Evolutionary conservation across 441 rosid genomes (phyloP), one percentile per base, ranked within the genome.

Genomic region (Dalechampia spathulata): DNA sequence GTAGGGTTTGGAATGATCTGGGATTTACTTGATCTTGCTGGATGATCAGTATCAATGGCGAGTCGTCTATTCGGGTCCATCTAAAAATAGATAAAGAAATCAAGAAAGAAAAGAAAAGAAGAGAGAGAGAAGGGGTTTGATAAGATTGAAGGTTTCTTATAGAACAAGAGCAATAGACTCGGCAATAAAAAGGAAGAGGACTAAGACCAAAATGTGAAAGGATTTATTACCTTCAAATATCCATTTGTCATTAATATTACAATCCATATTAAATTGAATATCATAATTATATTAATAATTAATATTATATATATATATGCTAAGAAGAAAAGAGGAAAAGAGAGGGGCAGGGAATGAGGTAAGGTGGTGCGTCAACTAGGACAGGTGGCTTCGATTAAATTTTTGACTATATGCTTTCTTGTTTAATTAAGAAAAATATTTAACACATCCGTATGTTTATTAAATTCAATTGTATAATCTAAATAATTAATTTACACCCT

Each of bases 341-440:
- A 30, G 34, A 30, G 34, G 8, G 8, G 7, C 60, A 36, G 5
- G 17, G 15, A 5, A 23, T 66, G 72, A 70, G 60, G 75, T 74
- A 60, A 74, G 75, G 57, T 60, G 39, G 57, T 70, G 75, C 75
- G 75, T 74, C 78, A 66, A 74, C 12, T 38, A 6, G 38, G 56
- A 74, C 78, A 63, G 41, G 56, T 70, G 75, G 55, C 60, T 38
- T 14, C 10, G 38, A 26, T 42, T 37, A 22, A 14, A 48, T 25
- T 37, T 23, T 48, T 38, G 27, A 58, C 26, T 32, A n/a, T n/a
- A n/a, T n/a, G n/a, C n/a, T n/a, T n/a, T n/a, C n/a, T n/a, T n/a
- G n/a, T n/a, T n/a, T n/a, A n/a, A n/a, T n/a, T n/a, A n/a, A n/a
- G n/a, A n/a, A n/a, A n/a, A n/a, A n/a, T n/a, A n/a, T n/a, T n/a